Percentiles rank a stretch among this genome's conserved stretches.
phyloP scores from a whole-genome alignment of 1,284 basidiomycete genomes.

The Thecaphora thlaspeos region DNA sequence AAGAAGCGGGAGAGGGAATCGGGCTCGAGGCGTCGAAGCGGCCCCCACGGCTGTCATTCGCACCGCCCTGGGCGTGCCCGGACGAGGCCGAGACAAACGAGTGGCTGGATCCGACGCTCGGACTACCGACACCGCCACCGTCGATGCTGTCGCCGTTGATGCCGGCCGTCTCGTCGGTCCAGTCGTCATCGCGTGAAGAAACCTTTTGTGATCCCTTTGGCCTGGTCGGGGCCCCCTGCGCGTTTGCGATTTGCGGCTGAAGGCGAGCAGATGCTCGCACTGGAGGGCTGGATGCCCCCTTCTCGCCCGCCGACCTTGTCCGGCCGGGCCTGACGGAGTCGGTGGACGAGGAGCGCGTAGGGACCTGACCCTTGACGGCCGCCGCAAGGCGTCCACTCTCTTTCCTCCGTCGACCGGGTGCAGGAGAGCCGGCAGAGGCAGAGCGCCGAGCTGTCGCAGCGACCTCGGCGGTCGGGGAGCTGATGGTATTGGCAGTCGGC shows the following conservation, averaged over 20 bases:
- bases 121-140: constrained; percentile 4
- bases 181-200: not conserved
- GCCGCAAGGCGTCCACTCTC: not conserved
- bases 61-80: not conserved
- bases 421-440: not conserved
- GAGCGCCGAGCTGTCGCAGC: not conserved
- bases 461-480: not conserved
- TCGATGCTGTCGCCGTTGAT: too few relatives aligned
- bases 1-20: constrained; percentile 14
- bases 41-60: constrained; percentile 5
- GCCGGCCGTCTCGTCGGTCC: constrained; percentile 12
- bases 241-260: too few relatives aligned
- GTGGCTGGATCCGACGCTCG: constrained; percentile 14
- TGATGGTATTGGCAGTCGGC: not conserved
- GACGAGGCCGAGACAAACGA: constrained; percentile 12
- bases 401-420: not conserved
- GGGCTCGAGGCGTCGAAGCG: not conserved
- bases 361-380: not conserved
- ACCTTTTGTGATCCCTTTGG: not conserved
- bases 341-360: not conserved
- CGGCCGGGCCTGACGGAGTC: not conserved
- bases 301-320: not conserved
- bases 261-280: too few relatives aligned
- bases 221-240: not conserved
- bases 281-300: not conserved